Evolutionary conservation across 352 stramenopile genomes (phyloP), one percentile per base, ranked within the genome.

Genomic region (Pythium rishiriense): DNA sequence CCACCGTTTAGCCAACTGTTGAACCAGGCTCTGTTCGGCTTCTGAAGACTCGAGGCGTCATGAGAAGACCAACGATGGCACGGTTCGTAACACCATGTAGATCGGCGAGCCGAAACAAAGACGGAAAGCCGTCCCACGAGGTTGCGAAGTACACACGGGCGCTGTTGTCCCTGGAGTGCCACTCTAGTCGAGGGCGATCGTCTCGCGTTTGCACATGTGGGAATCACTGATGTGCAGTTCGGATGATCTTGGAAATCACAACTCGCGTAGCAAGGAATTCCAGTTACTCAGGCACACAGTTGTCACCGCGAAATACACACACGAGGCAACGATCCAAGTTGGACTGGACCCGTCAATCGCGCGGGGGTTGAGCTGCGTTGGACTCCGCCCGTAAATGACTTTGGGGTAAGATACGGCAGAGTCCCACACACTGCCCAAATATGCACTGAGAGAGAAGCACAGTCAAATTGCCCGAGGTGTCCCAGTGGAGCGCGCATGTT

Each of bases 321-420:
- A 75, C 69, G 21, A 86, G 46, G 9, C 61, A 64, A 1, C 76
- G 75, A 53, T 86, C 79, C 3, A 64, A 49, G 52, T 78, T 85
- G 3, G 74, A 75, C 22, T 77, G 3, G 74, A 75, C 22, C 76
- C 64, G 37, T 88, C 79, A 54, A 81, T 88, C 0, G 46, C 46
- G 1, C 79, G 74, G 2, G 50, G 14, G 22, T 82, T 63, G 1
- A 9, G 28, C 4, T 2, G 4, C 3, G 41, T 3, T 0, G 59
- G 59, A 14, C 12, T 33, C 7, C 9, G 37, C 4, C 66, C 66
- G 29, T 68, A 73, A 6, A 48, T 24, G 1, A 66, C 4, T 15
- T 35, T 10, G 21, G 52, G 21, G 9, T 29, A 3, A 1, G 3
- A 39, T 1, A 15, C 43, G 0, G 33, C n/a, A 5, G 47, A 45